A percentile compares a stretch with the other conserved stretches of the same genome.
Conservation (phyloP, 2,329 filamentous ascomycete genomes). For the Aspergillus sp. region DNA sequence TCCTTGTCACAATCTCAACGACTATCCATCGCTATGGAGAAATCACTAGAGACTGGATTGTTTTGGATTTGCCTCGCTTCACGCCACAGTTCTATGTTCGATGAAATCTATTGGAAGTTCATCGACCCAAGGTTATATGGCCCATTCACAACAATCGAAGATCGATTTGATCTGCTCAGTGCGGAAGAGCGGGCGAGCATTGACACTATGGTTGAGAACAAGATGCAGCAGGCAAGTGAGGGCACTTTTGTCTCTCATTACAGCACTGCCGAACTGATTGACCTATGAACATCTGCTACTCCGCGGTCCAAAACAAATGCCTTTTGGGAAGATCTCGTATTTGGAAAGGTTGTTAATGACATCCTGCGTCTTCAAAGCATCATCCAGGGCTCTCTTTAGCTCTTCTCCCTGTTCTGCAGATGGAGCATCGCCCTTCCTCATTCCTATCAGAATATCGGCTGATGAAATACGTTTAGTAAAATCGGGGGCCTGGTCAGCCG, state of each 20-base stretch:
- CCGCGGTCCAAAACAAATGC: too few species aligned
- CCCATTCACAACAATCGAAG: constrained; percentile 11
- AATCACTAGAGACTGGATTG: constrained; percentile 16
- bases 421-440: not conserved
- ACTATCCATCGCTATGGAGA: constrained; percentile 16
- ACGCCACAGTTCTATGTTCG: constrained; percentile 20
- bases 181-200: not conserved
- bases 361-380: constrained; percentile 1
- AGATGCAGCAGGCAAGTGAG: not conserved
- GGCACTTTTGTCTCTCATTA: too few species aligned
- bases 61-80: constrained; percentile 23
- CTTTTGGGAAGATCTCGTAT: not conserved
- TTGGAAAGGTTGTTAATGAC: not conserved
- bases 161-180: constrained; percentile 5
- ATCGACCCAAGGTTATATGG: constrained; percentile 18
- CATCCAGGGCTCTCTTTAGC: constrained; percentile 1
- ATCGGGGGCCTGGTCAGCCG: not conserved
- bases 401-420: constrained; percentile 2
- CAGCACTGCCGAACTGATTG: too few species aligned
- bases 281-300: too few species aligned
- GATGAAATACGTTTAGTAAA: not conserved
- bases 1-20: constrained; percentile 12
- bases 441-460: not conserved
- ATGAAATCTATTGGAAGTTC: constrained; percentile 24
- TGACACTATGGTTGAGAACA: not conserved